These are phyloP conservation scores for Scheffersomyces insectosa DNA, from an alignment of 1,139 yeast species.

Conservation along the genomic window DNA sequence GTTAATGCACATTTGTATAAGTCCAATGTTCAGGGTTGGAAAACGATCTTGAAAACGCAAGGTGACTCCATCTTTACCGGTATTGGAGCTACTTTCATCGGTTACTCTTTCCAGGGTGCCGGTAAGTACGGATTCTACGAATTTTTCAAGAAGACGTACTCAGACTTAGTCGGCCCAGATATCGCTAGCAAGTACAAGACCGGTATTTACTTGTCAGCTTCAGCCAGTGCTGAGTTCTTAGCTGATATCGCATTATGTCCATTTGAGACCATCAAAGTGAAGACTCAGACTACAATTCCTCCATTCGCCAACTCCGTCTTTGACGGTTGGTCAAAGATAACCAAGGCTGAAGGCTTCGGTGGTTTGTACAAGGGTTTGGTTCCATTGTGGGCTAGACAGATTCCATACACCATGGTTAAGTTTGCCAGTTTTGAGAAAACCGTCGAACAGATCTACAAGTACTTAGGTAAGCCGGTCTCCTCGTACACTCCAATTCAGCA, in stretches of 20 bases:
- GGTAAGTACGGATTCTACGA: slow-evolving; percentile 96
- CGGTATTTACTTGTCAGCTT: slow-evolving; percentile 73
- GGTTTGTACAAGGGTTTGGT: slow-evolving; percentile 84
- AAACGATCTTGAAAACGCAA: slow-evolving; percentile 65
- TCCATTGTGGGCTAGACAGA: slow-evolving; percentile 93
- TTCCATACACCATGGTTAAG: slow-evolving; percentile 96
- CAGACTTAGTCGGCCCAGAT: slow-evolving; percentile 67
- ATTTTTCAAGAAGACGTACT: slow-evolving; percentile 76
- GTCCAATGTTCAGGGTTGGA: slow-evolving; percentile 79
- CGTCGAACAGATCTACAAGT: slow-evolving; percentile 68
- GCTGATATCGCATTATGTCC: slow-evolving; percentile 92
- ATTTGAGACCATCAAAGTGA: slow-evolving; percentile 89
- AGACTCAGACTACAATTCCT: slow-evolving; percentile 89
- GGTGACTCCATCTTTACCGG: slow-evolving; percentile 87
- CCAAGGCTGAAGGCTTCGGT: slow-evolving; percentile 64
- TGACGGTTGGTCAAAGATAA: slow-evolving; percentile 68
- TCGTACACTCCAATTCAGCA: slow-evolving; percentile 58
- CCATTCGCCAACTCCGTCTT: slow-evolving; percentile 65
- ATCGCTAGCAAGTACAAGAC: slow-evolving; percentile 66
- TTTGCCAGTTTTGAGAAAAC: slow-evolving; percentile 91
- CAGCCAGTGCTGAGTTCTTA: slow-evolving; percentile 89
- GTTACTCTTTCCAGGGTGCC: slow-evolving; percentile 93
- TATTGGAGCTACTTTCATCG: slow-evolving; percentile 85
- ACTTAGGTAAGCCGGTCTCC: slow-evolving; percentile 44
- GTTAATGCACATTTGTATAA: slow-evolving; percentile 71